Evolutionary conservation across 371 early-diverging fungal genomes (phyloP), one percentile per base, ranked within the genome.

Genomic region (Cokeromyces recurvatus): DNA sequence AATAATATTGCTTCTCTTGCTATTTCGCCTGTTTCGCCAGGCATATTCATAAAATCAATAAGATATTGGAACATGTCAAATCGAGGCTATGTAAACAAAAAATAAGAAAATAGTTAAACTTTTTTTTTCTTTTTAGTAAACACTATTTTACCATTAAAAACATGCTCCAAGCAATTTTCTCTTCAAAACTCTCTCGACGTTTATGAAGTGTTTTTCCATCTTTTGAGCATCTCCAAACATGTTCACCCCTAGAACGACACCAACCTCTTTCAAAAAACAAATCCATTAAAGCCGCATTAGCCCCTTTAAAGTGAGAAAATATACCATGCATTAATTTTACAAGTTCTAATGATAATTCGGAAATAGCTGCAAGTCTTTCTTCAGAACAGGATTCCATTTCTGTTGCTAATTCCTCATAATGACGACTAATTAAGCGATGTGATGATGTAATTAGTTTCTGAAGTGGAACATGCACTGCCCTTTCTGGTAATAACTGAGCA

Each of bases 251-350:
- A 19, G 62, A 66, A 39, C 75, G 53, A 46, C 75, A 75, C 75
- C 75, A 75, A n/a, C 75, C 75, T 38, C 75, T 62, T 34, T 75
- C 75, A 46, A 75, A 71, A 37, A 75, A 75, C 17, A 75, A 32
- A 52, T 75, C 75, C 71, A 75, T 71, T 14, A 75, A 36, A 8
- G 75, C 71, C 15, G 71, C 75, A 53, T 71, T 71, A 23, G 72
- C 59, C 9, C 75, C 75, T 46, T 71, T 75, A 39, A 75, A 75
- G 40, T 75, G 75, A 9, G 71, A 62, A 43, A 75, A 75, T 9
- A 75, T 60, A 14, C 68, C 72, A 37, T 71, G 75, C 66, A 75
- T 75, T 39, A 75, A 41, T 22, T 68, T 68, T n/a, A 75, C 75
- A 14, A 75, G 58, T 32, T 75, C 75, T 20, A 75, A 41, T 0